Evolutionary conservation across 139 green algal genomes (phyloP).

Genomic region (Parachlorella kessleri): DNA sequence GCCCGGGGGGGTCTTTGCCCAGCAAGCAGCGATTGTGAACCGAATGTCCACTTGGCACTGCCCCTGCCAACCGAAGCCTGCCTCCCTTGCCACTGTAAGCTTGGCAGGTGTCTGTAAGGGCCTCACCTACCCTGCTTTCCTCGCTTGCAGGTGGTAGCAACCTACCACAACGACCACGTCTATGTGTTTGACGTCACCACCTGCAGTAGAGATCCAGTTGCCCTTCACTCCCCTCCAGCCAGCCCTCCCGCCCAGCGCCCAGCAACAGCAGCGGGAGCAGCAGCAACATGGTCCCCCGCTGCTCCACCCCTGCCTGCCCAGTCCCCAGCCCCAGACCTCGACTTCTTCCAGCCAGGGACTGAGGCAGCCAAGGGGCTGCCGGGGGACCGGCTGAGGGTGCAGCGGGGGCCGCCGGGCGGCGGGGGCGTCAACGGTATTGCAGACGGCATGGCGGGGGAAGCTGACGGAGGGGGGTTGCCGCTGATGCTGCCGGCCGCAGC

Average conservation of each 20-base stretch:
- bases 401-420: not conserved
- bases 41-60: no score
- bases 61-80: no score
- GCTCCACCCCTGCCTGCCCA: not conserved
- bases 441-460: not conserved
- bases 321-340: not conserved
- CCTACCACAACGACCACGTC: slow-evolving; percentile 80
- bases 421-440: not conserved
- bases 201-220: no score
- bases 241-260: not conserved
- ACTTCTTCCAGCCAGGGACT: no score
- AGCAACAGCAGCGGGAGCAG: not conserved
- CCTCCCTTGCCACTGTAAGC: not conserved
- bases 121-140: no score
- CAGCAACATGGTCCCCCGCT: not conserved
- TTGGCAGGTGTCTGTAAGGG: not conserved
- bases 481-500: slow-evolving; percentile 45
- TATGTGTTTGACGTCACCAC: slow-evolving; percentile 77
- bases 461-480: not conserved
- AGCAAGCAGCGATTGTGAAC: no score
- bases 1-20: no score
- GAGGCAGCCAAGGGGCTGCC: no score
- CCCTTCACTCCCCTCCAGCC: not conserved
- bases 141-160: slow-evolving; percentile 63
- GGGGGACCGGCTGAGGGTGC: not conserved